phyloP scores from a whole-genome alignment of 495 filamentous ascomycete species.

The Aspergillus egyptiacus region DNA sequence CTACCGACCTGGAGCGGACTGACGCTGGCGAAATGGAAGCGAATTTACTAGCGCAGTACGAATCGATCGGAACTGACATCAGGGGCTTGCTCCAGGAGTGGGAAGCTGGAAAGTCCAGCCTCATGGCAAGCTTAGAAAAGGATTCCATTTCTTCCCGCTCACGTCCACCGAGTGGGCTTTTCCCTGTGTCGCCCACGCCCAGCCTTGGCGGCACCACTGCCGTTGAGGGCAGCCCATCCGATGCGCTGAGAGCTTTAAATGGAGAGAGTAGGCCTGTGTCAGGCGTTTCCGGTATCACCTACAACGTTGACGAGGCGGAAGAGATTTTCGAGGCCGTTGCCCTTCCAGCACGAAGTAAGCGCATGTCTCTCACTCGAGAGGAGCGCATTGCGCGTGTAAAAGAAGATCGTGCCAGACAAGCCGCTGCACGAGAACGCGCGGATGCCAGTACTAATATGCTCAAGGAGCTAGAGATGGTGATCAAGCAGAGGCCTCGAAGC shows the following conservation, averaged over 20 bases:
- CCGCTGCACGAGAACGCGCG: slow-evolving; percentile 58
- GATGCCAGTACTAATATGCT: slow-evolving; percentile 86
- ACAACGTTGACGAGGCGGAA: slow-evolving; percentile 53
- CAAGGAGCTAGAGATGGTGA: slow-evolving; percentile 82
- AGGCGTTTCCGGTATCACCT: slow-evolving; percentile 20
- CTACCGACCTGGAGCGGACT: slow-evolving; percentile 64
- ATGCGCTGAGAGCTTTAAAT: slow-evolving; percentile 69
- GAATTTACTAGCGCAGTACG: slow-evolving; percentile 80
- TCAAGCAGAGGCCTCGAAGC: slow-evolving; percentile 61
- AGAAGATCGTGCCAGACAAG: slow-evolving; percentile 71
- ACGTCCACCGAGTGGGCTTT: slow-evolving; percentile 57
- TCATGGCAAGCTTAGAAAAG: slow-evolving; percentile 66
- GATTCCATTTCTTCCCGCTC: slow-evolving; percentile 53
- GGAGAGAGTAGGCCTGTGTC: slow-evolving; percentile 48
- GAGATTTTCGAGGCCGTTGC: slow-evolving; percentile 91
- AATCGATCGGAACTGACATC: slow-evolving; percentile 86
- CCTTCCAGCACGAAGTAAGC: slow-evolving; percentile 55
- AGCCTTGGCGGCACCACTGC: slow-evolving; percentile 81
- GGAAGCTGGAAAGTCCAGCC: slow-evolving; percentile 74
- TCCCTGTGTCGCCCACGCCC: slow-evolving; percentile 70
- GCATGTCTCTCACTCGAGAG: slow-evolving; percentile 72
- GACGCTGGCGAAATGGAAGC: slow-evolving; percentile 63
- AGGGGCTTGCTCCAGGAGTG: slow-evolving; percentile 79
- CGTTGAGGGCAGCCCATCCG: slow-evolving; percentile 71
- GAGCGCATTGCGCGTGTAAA: slow-evolving; percentile 85